phyloP scores from a whole-genome alignment of 768 basidiomycete genomes.

The Suillus plorans region DNA sequence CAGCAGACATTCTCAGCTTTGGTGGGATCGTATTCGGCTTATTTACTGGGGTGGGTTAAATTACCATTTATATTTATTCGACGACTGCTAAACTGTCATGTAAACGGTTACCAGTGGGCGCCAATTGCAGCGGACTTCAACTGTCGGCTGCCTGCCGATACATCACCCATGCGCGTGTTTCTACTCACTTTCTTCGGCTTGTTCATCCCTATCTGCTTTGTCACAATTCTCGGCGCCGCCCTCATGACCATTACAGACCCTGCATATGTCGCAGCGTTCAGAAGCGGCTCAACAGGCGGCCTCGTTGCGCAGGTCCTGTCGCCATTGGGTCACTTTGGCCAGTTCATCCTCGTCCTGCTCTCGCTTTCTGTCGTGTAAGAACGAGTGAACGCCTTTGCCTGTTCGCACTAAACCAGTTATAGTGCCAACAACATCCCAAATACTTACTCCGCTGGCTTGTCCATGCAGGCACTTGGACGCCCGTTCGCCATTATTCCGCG shows the following conservation, averaged over 20 bases:
- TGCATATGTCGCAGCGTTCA: constrained; percentile 40
- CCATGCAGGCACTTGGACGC: constrained; percentile 44
- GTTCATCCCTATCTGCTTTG: constrained; percentile 46
- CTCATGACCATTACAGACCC: constrained; percentile 43
- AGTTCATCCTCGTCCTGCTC: constrained; percentile 42
- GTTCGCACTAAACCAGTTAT: constrained; percentile 5
- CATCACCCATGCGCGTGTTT: constrained; percentile 44
- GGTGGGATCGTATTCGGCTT: constrained; percentile 53
- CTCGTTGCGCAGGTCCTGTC: constrained; percentile 43
- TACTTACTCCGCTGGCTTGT: constrained; percentile 48
- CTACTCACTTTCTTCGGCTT: constrained; percentile 50
- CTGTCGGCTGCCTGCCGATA: constrained; percentile 45
- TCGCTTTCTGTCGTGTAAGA: constrained; percentile 43
- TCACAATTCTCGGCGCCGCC: constrained; percentile 34
- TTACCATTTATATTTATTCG: not conserved
- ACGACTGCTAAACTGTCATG: not conserved
- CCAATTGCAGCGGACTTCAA: constrained; percentile 57
- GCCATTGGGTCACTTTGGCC: constrained; percentile 43
- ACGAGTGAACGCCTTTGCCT: not conserved
- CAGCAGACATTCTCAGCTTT: constrained; percentile 50
- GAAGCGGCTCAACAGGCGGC: constrained; percentile 41
- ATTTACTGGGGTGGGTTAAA: constrained; percentile 37
- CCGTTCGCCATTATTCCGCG: constrained; percentile 44
- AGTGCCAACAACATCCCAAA: constrained; percentile 43
- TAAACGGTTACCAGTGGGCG: constrained; percentile 36